A percentile compares a stretch with the other conserved stretches of the same genome.
Conservation (phyloP, 208 protist genomes). For the Wallacemonas sp. region DNA sequence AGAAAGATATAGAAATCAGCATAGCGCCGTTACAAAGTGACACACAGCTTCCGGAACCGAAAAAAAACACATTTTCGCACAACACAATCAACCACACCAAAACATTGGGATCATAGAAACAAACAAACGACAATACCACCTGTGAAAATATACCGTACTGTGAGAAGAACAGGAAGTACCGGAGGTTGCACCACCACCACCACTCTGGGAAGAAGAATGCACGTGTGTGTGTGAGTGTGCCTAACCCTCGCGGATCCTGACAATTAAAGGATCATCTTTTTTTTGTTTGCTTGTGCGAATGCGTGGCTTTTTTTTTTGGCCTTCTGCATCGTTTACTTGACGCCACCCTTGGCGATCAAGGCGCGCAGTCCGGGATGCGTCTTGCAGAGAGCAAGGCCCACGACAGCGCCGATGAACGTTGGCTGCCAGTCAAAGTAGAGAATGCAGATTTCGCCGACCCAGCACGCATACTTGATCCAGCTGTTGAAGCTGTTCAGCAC, state of each 20-base stretch:
- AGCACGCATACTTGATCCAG: slow-evolving; percentile 88
- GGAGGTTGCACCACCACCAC: too few species aligned
- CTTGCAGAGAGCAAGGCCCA: slow-evolving; percentile 75
- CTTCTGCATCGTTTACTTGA: slow-evolving; percentile 9
- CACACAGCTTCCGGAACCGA: too few species aligned
- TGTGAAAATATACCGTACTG: background rate
- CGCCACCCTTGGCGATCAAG: slow-evolving; percentile 14
- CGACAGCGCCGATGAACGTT: slow-evolving; percentile 64
- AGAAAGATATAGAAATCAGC: background rate
- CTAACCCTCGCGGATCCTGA: too few species aligned
- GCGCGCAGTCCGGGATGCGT: slow-evolving; percentile 35
- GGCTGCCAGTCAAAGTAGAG: slow-evolving; percentile 92
- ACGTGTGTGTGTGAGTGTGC: too few species aligned
- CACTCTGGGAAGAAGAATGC: too few species aligned
- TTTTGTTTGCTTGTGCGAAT: background rate
- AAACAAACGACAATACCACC: slow-evolving; percentile 1
- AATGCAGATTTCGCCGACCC: slow-evolving; percentile 85
- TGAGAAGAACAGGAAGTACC: slow-evolving; percentile 28
- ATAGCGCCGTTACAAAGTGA: too few species aligned
- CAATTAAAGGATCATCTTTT: slow-evolving; percentile 13
- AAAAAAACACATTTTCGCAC: background rate
- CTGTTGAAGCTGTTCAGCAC: slow-evolving; percentile 87
- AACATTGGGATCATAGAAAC: too few species aligned
- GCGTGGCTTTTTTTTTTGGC: background rate
- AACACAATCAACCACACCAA: background rate